phyloP scores from a whole-genome alignment of 2,329 filamentous ascomycete genomes.

The Aspergillus candidus region DNA sequence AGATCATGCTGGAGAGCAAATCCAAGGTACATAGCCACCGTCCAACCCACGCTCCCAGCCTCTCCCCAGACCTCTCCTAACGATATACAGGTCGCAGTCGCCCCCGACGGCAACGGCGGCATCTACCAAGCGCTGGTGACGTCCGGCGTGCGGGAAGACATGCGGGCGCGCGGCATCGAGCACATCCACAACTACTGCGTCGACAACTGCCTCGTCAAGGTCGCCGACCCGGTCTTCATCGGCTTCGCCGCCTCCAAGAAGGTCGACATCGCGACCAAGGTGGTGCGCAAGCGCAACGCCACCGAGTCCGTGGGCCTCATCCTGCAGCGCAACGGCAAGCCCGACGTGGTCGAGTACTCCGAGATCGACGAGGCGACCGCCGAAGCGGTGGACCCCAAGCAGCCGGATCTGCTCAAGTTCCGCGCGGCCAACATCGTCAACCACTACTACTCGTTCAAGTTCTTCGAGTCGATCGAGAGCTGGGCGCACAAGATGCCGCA shows the following conservation, averaged over 20 bases:
- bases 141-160: slow-evolving; percentile 75
- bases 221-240: slow-evolving; percentile 94
- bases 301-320: slow-evolving; percentile 95
- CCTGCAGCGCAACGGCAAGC: slow-evolving; percentile 88
- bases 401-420: slow-evolving; percentile 82
- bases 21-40: slow-evolving; percentile 52
- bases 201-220: slow-evolving; percentile 97
- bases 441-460: slow-evolving; percentile 96
- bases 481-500: slow-evolving; percentile 86
- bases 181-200: slow-evolving; percentile 98
- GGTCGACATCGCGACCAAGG: slow-evolving; percentile 96
- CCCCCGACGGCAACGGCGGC: slow-evolving; percentile 94
- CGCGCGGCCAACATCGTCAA: slow-evolving; percentile 99
- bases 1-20: slow-evolving; percentile 91
- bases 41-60: background rate
- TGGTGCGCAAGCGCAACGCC: slow-evolving; percentile 96
- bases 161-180: slow-evolving; percentile 81
- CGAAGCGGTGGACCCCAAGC: slow-evolving; percentile 77
- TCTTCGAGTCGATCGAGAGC: slow-evolving; percentile 81
- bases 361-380: slow-evolving; percentile 89
- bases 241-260: slow-evolving; percentile 83
- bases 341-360: slow-evolving; percentile 96
- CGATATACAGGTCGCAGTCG: slow-evolving; percentile 64
- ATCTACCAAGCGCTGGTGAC: slow-evolving; percentile 87
- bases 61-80: background rate